Evolutionary conservation across 495 filamentous ascomycete genomes (phyloP).

Genomic region (Lindgomyces ingoldianus): DNA sequence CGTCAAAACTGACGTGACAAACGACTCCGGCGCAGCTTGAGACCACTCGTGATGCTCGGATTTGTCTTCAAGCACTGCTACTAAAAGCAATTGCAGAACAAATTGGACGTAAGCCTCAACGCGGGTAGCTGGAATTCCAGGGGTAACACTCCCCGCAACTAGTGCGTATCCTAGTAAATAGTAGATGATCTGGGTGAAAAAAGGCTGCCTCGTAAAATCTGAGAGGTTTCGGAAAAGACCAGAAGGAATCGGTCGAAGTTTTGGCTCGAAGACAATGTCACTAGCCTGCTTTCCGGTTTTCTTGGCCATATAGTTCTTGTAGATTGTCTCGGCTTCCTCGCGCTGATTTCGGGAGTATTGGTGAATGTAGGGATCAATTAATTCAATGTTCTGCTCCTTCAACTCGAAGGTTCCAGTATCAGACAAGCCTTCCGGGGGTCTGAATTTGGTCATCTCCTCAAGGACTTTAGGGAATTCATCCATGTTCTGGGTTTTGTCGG

Average conservation of each 20-base stretch:
- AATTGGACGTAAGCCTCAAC: constrained; percentile 91
- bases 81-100: constrained; percentile 79
- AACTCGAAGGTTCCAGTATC: constrained; percentile 94
- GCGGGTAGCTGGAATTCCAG: constrained; percentile 72
- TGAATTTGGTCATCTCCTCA: constrained; percentile 86
- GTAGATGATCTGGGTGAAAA: constrained; percentile 90
- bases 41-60: constrained; percentile 58
- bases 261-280: constrained; percentile 94
- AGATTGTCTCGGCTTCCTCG: constrained; percentile 89
- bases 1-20: constrained; percentile 67
- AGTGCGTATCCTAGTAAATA: constrained; percentile 80
- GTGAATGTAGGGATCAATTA: constrained; percentile 91
- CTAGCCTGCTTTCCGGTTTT: constrained; percentile 75
- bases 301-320: constrained; percentile 81
- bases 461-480: constrained; percentile 78
- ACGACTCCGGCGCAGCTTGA: constrained; percentile 56
- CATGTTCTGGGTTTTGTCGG: constrained; percentile 81
- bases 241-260: constrained; percentile 70
- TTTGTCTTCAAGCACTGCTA: constrained; percentile 80
- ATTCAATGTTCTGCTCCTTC: constrained; percentile 76
- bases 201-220: constrained; percentile 72
- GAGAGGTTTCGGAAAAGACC: constrained; percentile 75
- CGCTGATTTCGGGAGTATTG: constrained; percentile 97
- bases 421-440: constrained; percentile 82
- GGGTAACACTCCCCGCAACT: constrained; percentile 49